phyloP scores from a whole-genome alignment of 169 alveolate genomes.

The Plasmodium yoelii region DNA sequence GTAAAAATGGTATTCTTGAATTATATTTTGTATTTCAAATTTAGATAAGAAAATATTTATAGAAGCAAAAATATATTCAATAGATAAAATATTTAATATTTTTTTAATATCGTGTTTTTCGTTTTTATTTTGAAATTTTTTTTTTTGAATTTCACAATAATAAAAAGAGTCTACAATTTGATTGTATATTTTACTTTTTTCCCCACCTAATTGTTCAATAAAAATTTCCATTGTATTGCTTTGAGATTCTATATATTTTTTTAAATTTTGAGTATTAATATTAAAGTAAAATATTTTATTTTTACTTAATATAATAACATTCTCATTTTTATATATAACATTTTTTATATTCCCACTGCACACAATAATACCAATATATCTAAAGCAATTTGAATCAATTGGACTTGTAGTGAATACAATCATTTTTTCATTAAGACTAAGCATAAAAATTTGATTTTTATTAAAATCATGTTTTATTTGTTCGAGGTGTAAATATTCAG shows the following conservation, averaged over 20 bases:
- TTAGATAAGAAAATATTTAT: slow-evolving; percentile 66
- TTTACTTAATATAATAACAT: slow-evolving; percentile 46
- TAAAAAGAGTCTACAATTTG: slow-evolving; percentile 71
- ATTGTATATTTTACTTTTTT: slow-evolving; percentile 31
- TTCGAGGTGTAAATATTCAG: not conserved
- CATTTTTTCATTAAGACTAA: slow-evolving; percentile 70
- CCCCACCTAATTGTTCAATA: slow-evolving; percentile 70
- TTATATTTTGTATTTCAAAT: slow-evolving; percentile 75
- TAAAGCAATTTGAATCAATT: slow-evolving; percentile 50
- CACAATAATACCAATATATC: slow-evolving; percentile 60
- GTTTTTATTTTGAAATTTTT: slow-evolving; percentile 46
- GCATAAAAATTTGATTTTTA: slow-evolving; percentile 48
- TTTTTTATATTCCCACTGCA: slow-evolving; percentile 55
- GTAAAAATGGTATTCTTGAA: slow-evolving; percentile 75
- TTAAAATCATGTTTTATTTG: slow-evolving; percentile 22
- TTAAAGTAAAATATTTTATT: slow-evolving; percentile 58
- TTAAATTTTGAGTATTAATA: slow-evolving; percentile 21
- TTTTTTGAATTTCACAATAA: slow-evolving; percentile 76
- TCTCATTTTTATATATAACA: slow-evolving; percentile 40
- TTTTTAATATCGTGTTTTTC: slow-evolving; percentile 72
- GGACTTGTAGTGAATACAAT: slow-evolving; percentile 64
- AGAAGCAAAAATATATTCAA: slow-evolving; percentile 74
- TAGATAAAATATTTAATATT: slow-evolving; percentile 50
- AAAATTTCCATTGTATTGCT: slow-evolving; percentile 54
- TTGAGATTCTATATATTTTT: slow-evolving; percentile 45